These are phyloP conservation scores for Fusarium subtropicale DNA, from an alignment of 2,329 filamentous ascomycete species.

Conservation along the genomic window DNA sequence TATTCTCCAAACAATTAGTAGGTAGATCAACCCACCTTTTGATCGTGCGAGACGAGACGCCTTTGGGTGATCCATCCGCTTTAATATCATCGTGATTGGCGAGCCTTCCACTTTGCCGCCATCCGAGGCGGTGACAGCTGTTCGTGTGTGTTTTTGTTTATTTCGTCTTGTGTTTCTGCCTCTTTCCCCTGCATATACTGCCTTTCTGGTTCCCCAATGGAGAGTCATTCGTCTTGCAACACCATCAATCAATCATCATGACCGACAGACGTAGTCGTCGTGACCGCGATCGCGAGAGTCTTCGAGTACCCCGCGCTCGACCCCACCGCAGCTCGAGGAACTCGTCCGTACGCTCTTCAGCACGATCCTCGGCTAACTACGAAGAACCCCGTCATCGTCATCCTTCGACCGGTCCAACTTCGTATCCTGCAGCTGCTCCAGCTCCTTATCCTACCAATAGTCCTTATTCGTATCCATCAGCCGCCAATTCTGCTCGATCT, in stretches of 20 bases:
- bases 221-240: conserved; percentile 19
- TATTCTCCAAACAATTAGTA: conserved; percentile 16
- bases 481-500: conserved; percentile 33
- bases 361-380: conserved; percentile 41
- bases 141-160: background rate
- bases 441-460: background rate
- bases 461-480: conserved; percentile 22
- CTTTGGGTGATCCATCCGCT: conserved; percentile 34
- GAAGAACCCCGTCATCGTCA: conserved; percentile 42
- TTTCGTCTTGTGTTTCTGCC: background rate
- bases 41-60: conserved; percentile 35
- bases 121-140: conserved; percentile 34
- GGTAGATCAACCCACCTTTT: conserved; percentile 36
- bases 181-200: background rate
- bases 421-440: conserved; percentile 1
- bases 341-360: conserved; percentile 45
- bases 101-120: conserved; percentile 29
- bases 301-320: conserved; percentile 47
- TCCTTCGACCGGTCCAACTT: background rate
- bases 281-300: conserved; percentile 36
- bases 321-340: conserved; percentile 33
- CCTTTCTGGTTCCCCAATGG: background rate
- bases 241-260: conserved; percentile 39
- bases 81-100: conserved; percentile 41
- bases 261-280: conserved; percentile 41